Evolutionary conservation across 2,329 filamentous ascomycete genomes (phyloP).

Genomic region (Ceratocystis alfenasii): DNA sequence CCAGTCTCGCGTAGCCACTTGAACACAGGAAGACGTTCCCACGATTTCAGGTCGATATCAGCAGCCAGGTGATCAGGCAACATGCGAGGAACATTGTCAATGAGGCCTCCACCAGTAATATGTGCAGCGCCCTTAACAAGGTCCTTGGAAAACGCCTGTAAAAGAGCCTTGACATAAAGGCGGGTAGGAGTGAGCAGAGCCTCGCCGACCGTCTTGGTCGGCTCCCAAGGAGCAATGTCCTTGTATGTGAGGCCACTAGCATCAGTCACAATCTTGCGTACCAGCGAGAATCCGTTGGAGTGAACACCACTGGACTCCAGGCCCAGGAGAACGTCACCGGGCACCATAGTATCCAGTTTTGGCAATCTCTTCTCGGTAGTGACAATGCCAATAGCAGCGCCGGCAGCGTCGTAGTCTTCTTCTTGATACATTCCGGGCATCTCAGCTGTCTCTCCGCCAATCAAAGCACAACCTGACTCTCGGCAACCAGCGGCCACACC

Average conservation of each 20-base stretch:
- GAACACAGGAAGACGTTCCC: constrained; percentile 69
- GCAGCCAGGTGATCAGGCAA: constrained; percentile 67
- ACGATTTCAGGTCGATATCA: constrained; percentile 64
- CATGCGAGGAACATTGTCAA: constrained; percentile 92
- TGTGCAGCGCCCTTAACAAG: constrained; percentile 87
- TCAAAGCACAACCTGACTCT: constrained; percentile 72
- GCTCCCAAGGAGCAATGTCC: constrained; percentile 65
- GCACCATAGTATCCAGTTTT: constrained; percentile 58
- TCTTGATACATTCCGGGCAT: constrained; percentile 91
- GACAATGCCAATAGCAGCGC: constrained; percentile 79
- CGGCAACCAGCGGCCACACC: constrained; percentile 82
- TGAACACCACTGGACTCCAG: constrained; percentile 78
- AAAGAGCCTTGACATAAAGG: constrained; percentile 79
- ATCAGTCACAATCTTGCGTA: constrained; percentile 68
- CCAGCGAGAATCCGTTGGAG: constrained; percentile 96
- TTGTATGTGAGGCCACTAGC: constrained; percentile 58
- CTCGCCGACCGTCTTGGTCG: constrained; percentile 51
- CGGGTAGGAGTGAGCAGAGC: constrained; percentile 78
- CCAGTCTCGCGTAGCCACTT: constrained; percentile 66
- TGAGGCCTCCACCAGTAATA: constrained; percentile 87
- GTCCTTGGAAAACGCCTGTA: constrained; percentile 49
- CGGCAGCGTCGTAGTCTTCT: constrained; percentile 86
- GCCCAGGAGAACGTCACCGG: constrained; percentile 76
- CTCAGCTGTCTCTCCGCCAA: constrained; percentile 96
- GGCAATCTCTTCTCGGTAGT: constrained; percentile 59